These are phyloP conservation scores for Buddleja alternifolia DNA, from an alignment of 257 asterid genomes.

Conservation along the genomic window DNA sequence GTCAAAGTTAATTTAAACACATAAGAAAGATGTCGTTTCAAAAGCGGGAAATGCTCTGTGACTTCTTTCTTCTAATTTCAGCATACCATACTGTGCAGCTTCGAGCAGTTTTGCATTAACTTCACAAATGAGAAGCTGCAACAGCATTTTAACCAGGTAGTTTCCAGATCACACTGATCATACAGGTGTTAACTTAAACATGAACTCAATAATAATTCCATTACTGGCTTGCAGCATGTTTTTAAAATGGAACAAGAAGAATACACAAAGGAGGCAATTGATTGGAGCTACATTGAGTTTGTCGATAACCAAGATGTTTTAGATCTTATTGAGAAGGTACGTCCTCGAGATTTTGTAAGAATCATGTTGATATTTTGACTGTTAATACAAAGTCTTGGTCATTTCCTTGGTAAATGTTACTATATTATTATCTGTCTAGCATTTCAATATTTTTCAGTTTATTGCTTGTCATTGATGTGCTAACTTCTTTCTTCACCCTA, in stretches of 20 bases:
- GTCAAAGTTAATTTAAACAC: neutral
- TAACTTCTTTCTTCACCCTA: slow-evolving; percentile 10
- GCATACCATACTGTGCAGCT: slow-evolving; percentile 59
- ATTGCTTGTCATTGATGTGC: slow-evolving; percentile 11
- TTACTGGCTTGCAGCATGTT: slow-evolving; percentile 76
- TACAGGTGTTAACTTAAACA: slow-evolving; percentile 17
- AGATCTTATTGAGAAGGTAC: slow-evolving; percentile 96
- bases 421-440: neutral
- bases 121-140: slow-evolving; percentile 96
- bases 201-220: slow-evolving; percentile 35
- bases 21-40: slow-evolving; percentile 13
- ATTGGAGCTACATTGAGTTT: slow-evolving; percentile 98
- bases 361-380: slow-evolving; percentile 7
- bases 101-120: slow-evolving; percentile 97
- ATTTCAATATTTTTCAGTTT: neutral
- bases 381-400: slow-evolving; percentile 17
- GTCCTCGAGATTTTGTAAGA: slow-evolving; percentile 18
- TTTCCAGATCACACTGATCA: slow-evolving; percentile 20
- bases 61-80: slow-evolving; percentile 34
- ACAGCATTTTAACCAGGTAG: slow-evolving; percentile 97
- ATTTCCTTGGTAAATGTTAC: neutral
- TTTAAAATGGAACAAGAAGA: slow-evolving; percentile 99
- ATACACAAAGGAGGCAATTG: slow-evolving; percentile 85
- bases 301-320: slow-evolving; percentile 97
- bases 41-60: slow-evolving; percentile 25